Evolutionary conservation across 306 rosid genomes (phyloP), one percentile per base, ranked within the genome.

Genomic region (Phaseolus lunatus): DNA sequence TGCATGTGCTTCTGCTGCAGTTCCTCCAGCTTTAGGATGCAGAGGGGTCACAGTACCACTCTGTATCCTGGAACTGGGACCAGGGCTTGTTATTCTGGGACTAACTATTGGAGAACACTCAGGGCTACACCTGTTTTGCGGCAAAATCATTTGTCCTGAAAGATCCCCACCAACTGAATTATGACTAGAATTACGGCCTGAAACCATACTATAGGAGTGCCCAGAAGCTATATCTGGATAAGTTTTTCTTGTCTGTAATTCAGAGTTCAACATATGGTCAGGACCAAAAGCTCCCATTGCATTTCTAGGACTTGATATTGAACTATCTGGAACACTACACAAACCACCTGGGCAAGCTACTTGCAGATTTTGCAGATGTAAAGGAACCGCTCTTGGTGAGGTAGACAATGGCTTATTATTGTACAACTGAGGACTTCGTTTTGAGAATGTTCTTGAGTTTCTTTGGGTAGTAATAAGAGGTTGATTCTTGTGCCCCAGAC

Each of bases 31-130:
- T 81, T 90, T 85, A n/a, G 94, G 94, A 81, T 94, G 93, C 77
- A 78, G 85, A 47, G 97, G 98, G 48, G 94, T 90, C 72, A 89
- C 98, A 72, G 90, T 84, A 83, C 91, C 94, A 72, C 98, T 91
- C 37, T 92, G 97, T 76, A 89, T 90, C 88, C 97, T 94, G 48
- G 97, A 94, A 75, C 94, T 84, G 44, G 97, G 96, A 47, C 96
- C 89, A 31, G 93, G 91, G 82, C 98, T 93, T 73, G 89, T 80
- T 88, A 89, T 75, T 80, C 87, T 82, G 53, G 98, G 95, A 81
- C 98, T 93, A n/a, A 86, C 92, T 16, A 85, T 85, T 65, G 96
- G 96, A 76, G 98, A 93, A 83, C 90, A 90, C 78, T 93, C 96
- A 1, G 92, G 85, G 83, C 94, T 89, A 77, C 91, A 86, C 83